phyloP scores from a whole-genome alignment of 805 yeast species.

The Cyberlindnera veronae region DNA sequence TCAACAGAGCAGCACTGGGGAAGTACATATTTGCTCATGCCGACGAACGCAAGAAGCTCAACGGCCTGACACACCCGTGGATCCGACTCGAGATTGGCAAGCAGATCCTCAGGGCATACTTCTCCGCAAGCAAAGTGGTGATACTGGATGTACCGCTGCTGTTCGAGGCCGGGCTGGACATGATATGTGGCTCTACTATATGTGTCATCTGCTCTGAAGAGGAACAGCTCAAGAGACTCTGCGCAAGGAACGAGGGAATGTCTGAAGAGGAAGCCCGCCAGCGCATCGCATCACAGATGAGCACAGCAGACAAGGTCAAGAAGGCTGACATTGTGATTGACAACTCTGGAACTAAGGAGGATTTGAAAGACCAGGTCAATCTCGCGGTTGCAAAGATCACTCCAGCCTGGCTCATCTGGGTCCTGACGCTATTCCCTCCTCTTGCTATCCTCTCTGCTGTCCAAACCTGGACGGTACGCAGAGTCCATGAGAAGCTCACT shows the following conservation, averaged over 20 bases:
- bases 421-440: slow-evolving; percentile 40
- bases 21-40: slow-evolving; percentile 69
- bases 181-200: slow-evolving; percentile 65
- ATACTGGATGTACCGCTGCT: slow-evolving; percentile 87
- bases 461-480: slow-evolving; percentile 8
- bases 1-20: slow-evolving; percentile 78
- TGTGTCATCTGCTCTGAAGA: slow-evolving; percentile 61
- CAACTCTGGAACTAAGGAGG: slow-evolving; percentile 49
- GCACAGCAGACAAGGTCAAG: slow-evolving; percentile 49
- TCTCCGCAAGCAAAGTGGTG: slow-evolving; percentile 50
- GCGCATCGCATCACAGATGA: slow-evolving; percentile 76
- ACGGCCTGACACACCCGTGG: slow-evolving; percentile 84
- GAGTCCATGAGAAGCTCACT: slow-evolving; percentile 4
- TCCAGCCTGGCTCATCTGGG: slow-evolving; percentile 34
- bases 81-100: slow-evolving; percentile 60
- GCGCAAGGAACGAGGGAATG: slow-evolving; percentile 64
- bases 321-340: slow-evolving; percentile 66
- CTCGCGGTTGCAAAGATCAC: slow-evolving; percentile 32
- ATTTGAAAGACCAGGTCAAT: slow-evolving; percentile 43
- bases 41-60: slow-evolving; percentile 55
- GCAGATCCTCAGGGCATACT: slow-evolving; percentile 54
- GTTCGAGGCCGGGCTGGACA: slow-evolving; percentile 74
- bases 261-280: slow-evolving; percentile 61
- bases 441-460: slow-evolving; percentile 29
- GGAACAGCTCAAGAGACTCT: slow-evolving; percentile 60